phyloP scores from a whole-genome alignment of 371 early-diverging fungal species.

The Mucor racemosus region DNA sequence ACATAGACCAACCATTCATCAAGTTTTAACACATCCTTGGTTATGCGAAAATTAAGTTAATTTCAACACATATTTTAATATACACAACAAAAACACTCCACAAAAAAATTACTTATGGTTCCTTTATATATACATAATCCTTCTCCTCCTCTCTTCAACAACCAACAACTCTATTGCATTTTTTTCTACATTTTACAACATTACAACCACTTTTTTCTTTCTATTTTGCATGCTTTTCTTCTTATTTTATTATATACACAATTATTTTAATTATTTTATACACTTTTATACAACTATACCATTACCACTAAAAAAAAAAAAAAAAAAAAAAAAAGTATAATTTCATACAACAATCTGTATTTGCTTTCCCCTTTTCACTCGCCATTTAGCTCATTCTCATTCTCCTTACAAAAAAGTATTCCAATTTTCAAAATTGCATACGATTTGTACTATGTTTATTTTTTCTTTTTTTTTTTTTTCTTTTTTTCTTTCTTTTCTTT shows the following conservation, averaged over 20 bases:
- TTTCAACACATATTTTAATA: not conserved
- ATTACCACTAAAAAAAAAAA: not conserved
- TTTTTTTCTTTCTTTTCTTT: constrained; percentile 1
- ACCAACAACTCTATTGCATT: not conserved
- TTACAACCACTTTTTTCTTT: not conserved
- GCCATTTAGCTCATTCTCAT: not conserved
- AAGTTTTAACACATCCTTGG: constrained; percentile 74
- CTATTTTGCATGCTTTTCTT: constrained; percentile 3
- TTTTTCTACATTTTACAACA: not conserved
- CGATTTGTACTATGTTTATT: not conserved
- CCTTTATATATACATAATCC: not conserved
- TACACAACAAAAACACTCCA: constrained; percentile 6
- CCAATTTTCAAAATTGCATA: not conserved
- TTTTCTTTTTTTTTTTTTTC: not conserved
- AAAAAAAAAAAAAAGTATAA: constrained; percentile 3
- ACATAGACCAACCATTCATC: constrained; percentile 64
- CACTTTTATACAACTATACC: not conserved
- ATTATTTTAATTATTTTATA: not conserved
- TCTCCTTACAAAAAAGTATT: not conserved
- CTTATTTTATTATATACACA: constrained; percentile 9
- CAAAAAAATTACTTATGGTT: constrained; percentile 8
- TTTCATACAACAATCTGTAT: not conserved
- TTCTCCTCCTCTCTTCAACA: not conserved
- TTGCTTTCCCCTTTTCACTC: no score
- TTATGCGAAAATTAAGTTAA: constrained; percentile 17